phyloP scores from a whole-genome alignment of 345 rosid species.

The Psidium friedrichsthalianum region DNA sequence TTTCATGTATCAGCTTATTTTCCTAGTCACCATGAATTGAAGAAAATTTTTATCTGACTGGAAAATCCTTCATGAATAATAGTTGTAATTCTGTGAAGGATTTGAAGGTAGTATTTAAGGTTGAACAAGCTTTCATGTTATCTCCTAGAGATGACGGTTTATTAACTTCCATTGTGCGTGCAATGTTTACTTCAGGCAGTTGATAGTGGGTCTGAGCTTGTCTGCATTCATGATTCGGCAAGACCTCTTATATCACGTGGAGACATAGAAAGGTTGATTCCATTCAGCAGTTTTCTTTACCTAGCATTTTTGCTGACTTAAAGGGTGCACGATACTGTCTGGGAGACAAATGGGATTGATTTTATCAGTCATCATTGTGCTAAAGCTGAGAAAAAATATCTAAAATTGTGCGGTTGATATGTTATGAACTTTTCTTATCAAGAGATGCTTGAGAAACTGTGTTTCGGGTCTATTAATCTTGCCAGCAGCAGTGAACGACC shows the following conservation, averaged over 20 bases:
- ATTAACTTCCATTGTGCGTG: neutral
- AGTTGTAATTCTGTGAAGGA: neutral
- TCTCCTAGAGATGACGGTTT: neutral
- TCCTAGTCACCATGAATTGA: neutral
- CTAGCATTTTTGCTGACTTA: neutral
- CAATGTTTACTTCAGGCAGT: conserved; percentile 33
- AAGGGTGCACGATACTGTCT: neutral
- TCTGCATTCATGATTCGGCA: conserved; percentile 91
- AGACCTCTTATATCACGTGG: conserved; percentile 60
- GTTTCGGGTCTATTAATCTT: neutral
- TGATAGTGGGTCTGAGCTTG: conserved; percentile 65
- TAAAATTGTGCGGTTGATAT: neutral
- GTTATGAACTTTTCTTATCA: neutral
- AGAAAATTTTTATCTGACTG: neutral
- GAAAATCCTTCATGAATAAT: neutral
- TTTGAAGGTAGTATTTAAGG: neutral
- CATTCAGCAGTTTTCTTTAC: neutral
- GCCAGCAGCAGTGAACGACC: neutral
- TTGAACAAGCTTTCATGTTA: neutral
- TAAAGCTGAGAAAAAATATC: neutral
- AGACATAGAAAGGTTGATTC: conserved; percentile 59
- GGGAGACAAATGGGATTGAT: neutral
- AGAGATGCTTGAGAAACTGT: neutral
- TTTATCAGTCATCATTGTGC: neutral
- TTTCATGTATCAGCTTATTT: neutral